Evolutionary conservation across 495 filamentous ascomycete species (phyloP).

Genomic region (Evansstolkia leycettana): DNA sequence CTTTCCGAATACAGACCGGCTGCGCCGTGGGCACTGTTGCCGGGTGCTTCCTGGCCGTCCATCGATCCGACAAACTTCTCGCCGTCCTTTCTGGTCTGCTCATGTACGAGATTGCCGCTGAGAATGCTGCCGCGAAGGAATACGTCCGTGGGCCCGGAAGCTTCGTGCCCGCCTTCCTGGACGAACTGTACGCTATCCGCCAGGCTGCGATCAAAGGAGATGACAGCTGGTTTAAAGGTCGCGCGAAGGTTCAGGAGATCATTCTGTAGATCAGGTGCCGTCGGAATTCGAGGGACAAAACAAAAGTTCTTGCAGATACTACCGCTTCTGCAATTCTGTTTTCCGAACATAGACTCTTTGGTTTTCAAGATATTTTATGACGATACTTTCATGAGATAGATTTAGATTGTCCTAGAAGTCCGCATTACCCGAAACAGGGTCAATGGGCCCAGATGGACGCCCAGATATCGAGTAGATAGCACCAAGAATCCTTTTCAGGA

Average conservation of each 20-base stretch:
- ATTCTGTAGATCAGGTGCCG: conserved; percentile 12
- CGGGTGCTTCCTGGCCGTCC: conserved; percentile 55
- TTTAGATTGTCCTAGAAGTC: no score
- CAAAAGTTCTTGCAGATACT: conserved; percentile 30
- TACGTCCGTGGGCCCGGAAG: conserved; percentile 73
- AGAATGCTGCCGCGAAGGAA: conserved; percentile 46
- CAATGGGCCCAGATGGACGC: no score
- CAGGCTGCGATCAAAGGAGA: conserved; percentile 34
- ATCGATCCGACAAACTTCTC: conserved; percentile 50
- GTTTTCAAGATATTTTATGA: no score
- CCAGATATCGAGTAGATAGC: no score
- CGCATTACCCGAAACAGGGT: no score
- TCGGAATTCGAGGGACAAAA: conserved; percentile 1
- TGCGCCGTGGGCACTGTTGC: conserved; percentile 77
- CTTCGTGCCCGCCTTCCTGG: conserved; percentile 78
- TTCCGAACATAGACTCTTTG: no score
- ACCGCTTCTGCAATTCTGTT: no score
- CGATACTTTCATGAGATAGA: no score
- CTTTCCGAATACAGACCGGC: conserved; percentile 42
- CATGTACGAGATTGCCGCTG: conserved; percentile 78
- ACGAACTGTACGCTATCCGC: conserved; percentile 49
- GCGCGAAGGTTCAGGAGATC: conserved; percentile 40
- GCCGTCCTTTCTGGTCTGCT: conserved; percentile 58
- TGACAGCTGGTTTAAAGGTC: conserved; percentile 37
- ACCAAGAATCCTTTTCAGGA: no score